Evolutionary conservation across 768 basidiomycete genomes (phyloP).

Genomic region (Pleurotus pulmonarius): DNA sequence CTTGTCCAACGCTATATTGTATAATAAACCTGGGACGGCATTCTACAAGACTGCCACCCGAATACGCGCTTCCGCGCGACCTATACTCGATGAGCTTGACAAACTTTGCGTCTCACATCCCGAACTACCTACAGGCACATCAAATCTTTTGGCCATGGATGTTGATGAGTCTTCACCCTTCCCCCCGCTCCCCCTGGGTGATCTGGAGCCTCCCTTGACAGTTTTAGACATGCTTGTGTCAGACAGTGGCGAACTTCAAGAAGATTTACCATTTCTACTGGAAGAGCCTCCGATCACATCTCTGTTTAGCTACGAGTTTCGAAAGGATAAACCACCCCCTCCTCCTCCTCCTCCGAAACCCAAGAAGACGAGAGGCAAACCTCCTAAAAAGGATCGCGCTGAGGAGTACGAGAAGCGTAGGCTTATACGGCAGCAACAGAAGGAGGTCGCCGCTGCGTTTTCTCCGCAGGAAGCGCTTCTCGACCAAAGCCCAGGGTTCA

Average conservation of each 20-base stretch:
- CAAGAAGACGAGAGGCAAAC: slow-evolving; percentile 23
- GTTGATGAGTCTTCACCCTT: neutral
- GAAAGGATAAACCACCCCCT: slow-evolving; percentile 55
- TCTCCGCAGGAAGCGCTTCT: slow-evolving; percentile 15
- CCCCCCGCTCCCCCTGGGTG: slow-evolving; percentile 43
- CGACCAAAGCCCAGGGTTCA: slow-evolving; percentile 41
- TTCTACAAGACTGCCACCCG: slow-evolving; percentile 68
- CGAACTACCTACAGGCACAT: neutral
- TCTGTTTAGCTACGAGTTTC: slow-evolving; percentile 67
- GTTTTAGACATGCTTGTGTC: slow-evolving; percentile 55
- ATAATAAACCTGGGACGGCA: slow-evolving; percentile 74
- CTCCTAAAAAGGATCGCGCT: slow-evolving; percentile 31
- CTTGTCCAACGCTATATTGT: slow-evolving; percentile 78
- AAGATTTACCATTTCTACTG: slow-evolving; percentile 52
- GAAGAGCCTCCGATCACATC: slow-evolving; percentile 57
- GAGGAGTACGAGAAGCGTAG: slow-evolving; percentile 28
- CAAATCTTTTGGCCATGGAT: neutral
- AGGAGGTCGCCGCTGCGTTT: slow-evolving; percentile 18
- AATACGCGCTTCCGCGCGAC: slow-evolving; percentile 41
- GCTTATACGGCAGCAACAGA: slow-evolving; percentile 12
- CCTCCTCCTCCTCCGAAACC: slow-evolving; percentile 45
- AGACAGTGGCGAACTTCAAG: slow-evolving; percentile 41
- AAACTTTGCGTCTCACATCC: slow-evolving; percentile 14
- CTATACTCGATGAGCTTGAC: slow-evolving; percentile 42
- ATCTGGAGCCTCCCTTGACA: slow-evolving; percentile 69